Evolutionary conservation across 768 basidiomycete species (phyloP).

Genomic region (Mycena galericulata): DNA sequence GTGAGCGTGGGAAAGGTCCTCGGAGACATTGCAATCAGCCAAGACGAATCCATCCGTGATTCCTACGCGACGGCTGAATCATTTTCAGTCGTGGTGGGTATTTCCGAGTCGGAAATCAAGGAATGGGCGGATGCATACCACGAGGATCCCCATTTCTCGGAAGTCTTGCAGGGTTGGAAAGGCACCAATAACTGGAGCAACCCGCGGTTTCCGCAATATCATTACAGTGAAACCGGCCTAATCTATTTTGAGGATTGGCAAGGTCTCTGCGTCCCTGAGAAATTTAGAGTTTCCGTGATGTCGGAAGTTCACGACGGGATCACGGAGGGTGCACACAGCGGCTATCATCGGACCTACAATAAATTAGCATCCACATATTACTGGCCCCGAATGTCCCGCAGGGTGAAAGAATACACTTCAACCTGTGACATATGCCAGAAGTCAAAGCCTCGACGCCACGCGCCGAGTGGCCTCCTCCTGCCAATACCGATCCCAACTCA

Average conservation of each 20-base stretch:
- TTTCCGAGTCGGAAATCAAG: neutral
- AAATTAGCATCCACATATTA: constrained; percentile 40
- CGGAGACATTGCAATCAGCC: neutral
- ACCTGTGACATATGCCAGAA: constrained; percentile 43
- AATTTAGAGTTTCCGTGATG: constrained; percentile 32
- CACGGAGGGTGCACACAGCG: constrained; percentile 43
- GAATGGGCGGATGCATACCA: constrained; percentile 3
- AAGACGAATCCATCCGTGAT: neutral
- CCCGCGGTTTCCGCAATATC: constrained; percentile 20
- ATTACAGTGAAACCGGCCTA: constrained; percentile 24
- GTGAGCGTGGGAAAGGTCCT: no score
- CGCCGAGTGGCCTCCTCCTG: constrained; percentile 47
- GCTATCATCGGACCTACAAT: constrained; percentile 43
- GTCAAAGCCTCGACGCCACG: constrained; percentile 33
- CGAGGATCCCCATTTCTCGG: neutral
- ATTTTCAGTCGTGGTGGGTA: neutral
- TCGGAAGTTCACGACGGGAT: constrained; percentile 40
- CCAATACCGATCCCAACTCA: constrained; percentile 48
- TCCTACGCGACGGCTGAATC: neutral
- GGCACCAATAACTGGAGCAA: constrained; percentile 7
- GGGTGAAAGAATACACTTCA: constrained; percentile 36
- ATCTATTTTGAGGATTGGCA: constrained; percentile 41
- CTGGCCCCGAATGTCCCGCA: constrained; percentile 47
- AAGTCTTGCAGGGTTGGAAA: constrained; percentile 1
- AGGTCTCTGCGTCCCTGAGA: constrained; percentile 44